phyloP scores from a whole-genome alignment of 2,329 filamentous ascomycete genomes.

The Xylaria sp. region DNA sequence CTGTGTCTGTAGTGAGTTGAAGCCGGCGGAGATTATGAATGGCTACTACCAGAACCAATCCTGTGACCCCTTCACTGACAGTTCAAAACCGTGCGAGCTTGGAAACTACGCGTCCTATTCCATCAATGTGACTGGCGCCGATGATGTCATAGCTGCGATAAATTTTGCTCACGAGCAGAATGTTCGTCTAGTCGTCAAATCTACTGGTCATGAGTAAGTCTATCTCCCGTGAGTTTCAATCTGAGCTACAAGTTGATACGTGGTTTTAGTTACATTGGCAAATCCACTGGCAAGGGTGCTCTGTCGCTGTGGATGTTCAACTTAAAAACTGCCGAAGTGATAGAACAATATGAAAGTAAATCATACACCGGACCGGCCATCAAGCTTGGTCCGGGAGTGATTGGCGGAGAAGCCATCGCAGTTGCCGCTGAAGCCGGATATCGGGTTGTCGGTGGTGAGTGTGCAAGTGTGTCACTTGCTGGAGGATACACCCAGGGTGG shows the following conservation, averaged over 20 bases:
- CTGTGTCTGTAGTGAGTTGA: neutral
- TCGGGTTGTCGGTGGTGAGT: constrained; percentile 6
- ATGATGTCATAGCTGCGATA: constrained; percentile 45
- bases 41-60: constrained; percentile 24
- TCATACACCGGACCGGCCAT: constrained; percentile 59
- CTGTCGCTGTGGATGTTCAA: constrained; percentile 49
- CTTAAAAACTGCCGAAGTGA: constrained; percentile 47
- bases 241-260: neutral
- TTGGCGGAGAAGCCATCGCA: constrained; percentile 62
- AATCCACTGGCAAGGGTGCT: constrained; percentile 22
- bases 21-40: constrained; percentile 20
- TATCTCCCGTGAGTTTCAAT: neutral
- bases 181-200: constrained; percentile 34
- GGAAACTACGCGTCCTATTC: constrained; percentile 57
- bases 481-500: constrained; percentile 52
- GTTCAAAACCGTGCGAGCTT: constrained; percentile 49
- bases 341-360: constrained; percentile 45
- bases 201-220: constrained; percentile 39
- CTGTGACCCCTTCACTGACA: constrained; percentile 14
- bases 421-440: constrained; percentile 57
- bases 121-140: constrained; percentile 48
- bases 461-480: neutral
- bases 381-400: constrained; percentile 65
- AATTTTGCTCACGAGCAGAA: constrained; percentile 35
- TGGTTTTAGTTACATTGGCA: constrained; percentile 8